Evolutionary conservation across 805 yeast genomes (phyloP).

Genomic region (Candida vartiovaarae): DNA sequence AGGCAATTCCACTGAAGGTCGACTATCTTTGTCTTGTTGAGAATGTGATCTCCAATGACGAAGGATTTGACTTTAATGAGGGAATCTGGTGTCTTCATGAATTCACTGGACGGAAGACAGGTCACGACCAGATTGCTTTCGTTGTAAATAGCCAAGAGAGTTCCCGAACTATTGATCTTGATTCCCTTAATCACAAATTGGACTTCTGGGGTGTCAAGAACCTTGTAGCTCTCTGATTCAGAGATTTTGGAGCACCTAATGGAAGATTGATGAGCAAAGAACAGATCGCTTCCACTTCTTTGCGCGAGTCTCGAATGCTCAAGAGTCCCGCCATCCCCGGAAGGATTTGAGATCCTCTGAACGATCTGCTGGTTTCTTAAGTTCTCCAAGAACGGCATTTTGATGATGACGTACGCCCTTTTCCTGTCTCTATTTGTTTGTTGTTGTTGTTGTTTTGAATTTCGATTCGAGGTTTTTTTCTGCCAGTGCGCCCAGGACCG

Average conservation of each 20-base stretch:
- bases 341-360: background rate
- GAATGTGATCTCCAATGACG: constrained; percentile 23
- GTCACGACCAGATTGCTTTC: constrained; percentile 24
- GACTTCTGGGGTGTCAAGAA: constrained; percentile 8
- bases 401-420: background rate
- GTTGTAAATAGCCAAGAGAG: constrained; percentile 37
- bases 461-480: too few relatives aligned
- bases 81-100: constrained; percentile 2
- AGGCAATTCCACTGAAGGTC: constrained; percentile 39
- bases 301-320: constrained; percentile 14
- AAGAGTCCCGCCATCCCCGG: background rate
- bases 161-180: constrained; percentile 33
- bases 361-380: constrained; percentile 6
- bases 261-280: constrained; percentile 12
- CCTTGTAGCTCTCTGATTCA: constrained; percentile 5
- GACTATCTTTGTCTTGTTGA: constrained; percentile 24
- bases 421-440: too few relatives aligned
- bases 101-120: constrained; percentile 24
- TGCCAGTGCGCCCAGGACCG: too few relatives aligned
- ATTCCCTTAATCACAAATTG: constrained; percentile 29
- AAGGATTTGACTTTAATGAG: constrained; percentile 14
- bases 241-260: constrained; percentile 14
- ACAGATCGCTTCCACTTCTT: constrained; percentile 15
- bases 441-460: too few relatives aligned
- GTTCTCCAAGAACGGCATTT: constrained; percentile 9